phyloP scores from a whole-genome alignment of 2,329 filamentous ascomycete species.

The Corinectria fuckeliana region DNA sequence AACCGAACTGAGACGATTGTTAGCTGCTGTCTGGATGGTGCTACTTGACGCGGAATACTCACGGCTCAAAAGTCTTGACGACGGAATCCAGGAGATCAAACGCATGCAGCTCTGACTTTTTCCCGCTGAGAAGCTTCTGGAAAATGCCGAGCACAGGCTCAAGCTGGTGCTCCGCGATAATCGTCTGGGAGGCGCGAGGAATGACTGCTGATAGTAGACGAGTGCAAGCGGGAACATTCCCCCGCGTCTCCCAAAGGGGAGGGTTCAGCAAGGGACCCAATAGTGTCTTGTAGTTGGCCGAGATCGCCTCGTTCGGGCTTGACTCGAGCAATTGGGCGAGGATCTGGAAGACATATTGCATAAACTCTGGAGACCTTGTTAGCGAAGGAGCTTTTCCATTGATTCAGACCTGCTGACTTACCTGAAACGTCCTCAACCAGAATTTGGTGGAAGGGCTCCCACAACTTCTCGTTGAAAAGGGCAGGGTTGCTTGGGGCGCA shows the following conservation, averaged over 20 bases:
- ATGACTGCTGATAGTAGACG: slow-evolving; percentile 86
- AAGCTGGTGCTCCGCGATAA: slow-evolving; percentile 80
- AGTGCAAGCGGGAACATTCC: slow-evolving; percentile 90
- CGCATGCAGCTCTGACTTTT: slow-evolving; percentile 82
- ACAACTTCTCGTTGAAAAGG: slow-evolving; percentile 80
- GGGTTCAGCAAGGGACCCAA: slow-evolving; percentile 80
- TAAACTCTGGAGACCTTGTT: slow-evolving; percentile 71
- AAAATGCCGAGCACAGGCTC: slow-evolving; percentile 94
- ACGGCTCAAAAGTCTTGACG: slow-evolving; percentile 74
- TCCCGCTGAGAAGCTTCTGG: slow-evolving; percentile 83
- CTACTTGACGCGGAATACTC: slow-evolving; percentile 46
- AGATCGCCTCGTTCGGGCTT: slow-evolving; percentile 79
- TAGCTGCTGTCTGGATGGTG: slow-evolving; percentile 22
- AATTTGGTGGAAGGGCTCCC: slow-evolving; percentile 81
- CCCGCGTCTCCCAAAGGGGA: slow-evolving; percentile 87
- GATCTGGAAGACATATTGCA: slow-evolving; percentile 95
- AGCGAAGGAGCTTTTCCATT: slow-evolving; percentile 27
- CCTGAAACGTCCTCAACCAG: slow-evolving; percentile 82
- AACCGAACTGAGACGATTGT: slow-evolving; percentile 53
- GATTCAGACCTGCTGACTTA: slow-evolving; percentile 43
- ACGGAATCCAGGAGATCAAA: slow-evolving; percentile 91
- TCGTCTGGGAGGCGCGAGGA: slow-evolving; percentile 73
- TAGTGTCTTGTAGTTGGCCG: slow-evolving; percentile 80
- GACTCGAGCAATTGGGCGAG: slow-evolving; percentile 89
- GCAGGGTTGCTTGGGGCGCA: slow-evolving; percentile 69